A percentile compares a stretch with the other conserved stretches of the same genome.
These are phyloP conservation scores for Podila epicladia DNA, from an alignment of 192 early-diverging fungal genomes.

Conservation along the genomic window DNA sequence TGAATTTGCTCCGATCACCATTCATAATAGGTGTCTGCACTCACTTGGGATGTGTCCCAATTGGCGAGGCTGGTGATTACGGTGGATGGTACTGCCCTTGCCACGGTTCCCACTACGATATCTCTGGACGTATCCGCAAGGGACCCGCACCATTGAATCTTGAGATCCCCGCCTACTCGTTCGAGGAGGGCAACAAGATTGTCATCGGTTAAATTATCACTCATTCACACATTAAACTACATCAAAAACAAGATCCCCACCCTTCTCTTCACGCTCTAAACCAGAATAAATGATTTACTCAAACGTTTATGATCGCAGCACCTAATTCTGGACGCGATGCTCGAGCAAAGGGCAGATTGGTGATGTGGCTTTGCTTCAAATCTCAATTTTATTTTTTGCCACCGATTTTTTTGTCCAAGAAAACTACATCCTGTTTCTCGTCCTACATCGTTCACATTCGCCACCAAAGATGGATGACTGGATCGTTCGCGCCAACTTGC, in stretches of 20 bases:
- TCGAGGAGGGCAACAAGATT: constrained; percentile 69
- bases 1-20: neutral
- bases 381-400: neutral
- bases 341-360: no score
- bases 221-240: no score
- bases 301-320: no score
- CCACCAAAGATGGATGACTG: constrained; percentile 21
- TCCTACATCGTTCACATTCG: neutral
- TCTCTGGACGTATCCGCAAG: constrained; percentile 98
- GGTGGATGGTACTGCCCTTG: constrained; percentile 99
- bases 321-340: no score
- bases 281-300: neutral
- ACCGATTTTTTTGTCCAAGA: constrained; percentile 4
- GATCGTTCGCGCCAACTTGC: constrained; percentile 16
- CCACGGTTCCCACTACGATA: constrained; percentile 99
- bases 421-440: neutral
- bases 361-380: no score
- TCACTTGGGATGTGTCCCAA: constrained; percentile 96
- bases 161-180: constrained; percentile 86
- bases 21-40: constrained; percentile 62
- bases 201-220: constrained; percentile 81
- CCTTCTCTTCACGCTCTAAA: neutral
- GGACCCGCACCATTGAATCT: constrained; percentile 98
- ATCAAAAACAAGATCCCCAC: constrained; percentile 2
- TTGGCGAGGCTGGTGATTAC: constrained; percentile 97